These are phyloP conservation scores for Chrysanthemum seticuspe DNA, from an alignment of 129 eudicot species.

Conservation along the genomic window DNA sequence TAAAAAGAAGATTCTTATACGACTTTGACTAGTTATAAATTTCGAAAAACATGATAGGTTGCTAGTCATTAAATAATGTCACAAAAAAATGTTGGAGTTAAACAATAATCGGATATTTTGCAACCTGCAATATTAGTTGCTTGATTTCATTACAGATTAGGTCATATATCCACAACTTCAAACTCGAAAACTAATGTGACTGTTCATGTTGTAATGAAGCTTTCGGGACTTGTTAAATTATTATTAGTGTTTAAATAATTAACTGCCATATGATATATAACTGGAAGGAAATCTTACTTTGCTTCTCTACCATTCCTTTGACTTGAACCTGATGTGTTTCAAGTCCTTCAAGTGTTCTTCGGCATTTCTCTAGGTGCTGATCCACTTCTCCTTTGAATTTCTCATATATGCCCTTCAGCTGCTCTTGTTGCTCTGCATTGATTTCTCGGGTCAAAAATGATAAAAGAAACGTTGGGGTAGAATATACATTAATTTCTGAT, in stretches of 20 bases:
- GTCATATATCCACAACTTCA: slow-evolving; percentile 3
- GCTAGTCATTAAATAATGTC: neutral
- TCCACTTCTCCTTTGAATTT: too few species aligned
- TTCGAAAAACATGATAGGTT: neutral
- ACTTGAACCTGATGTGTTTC: too few species aligned
- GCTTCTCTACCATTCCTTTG: slow-evolving; percentile 60
- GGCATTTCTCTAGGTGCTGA: too few species aligned
- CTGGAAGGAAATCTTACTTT: slow-evolving; percentile 46
- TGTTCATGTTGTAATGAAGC: neutral
- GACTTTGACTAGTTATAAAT: too few species aligned
- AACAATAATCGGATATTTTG: neutral
- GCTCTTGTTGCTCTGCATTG: too few species aligned
- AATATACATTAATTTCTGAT: neutral
- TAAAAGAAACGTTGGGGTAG: neutral
- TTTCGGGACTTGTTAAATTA: neutral
- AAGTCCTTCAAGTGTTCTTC: too few species aligned
- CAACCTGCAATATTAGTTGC: neutral
- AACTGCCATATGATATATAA: neutral
- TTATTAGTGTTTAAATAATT: neutral
- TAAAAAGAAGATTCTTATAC: too few species aligned
- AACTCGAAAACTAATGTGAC: neutral
- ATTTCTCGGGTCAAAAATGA: too few species aligned
- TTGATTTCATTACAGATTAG: neutral
- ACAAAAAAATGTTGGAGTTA: neutral
- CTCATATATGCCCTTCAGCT: too few species aligned